These are phyloP conservation scores for Cadophora sp. DNA, from an alignment of 2,329 filamentous ascomycete species.

Conservation along the genomic window DNA sequence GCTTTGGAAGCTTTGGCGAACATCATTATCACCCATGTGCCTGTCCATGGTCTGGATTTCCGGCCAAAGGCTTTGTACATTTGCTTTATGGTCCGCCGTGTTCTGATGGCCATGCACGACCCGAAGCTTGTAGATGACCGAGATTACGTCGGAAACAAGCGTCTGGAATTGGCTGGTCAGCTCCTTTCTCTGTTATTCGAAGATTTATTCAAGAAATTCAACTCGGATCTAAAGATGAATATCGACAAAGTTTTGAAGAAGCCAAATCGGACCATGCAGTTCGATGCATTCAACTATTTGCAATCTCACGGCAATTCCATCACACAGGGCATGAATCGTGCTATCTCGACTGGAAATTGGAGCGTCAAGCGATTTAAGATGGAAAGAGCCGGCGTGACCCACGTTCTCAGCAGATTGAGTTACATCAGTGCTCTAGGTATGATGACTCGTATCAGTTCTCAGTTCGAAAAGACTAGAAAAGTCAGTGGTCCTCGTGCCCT, in stretches of 20 bases:
- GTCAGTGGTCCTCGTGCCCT: conserved; percentile 94
- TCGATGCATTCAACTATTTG: conserved; percentile 87
- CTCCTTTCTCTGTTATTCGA: conserved; percentile 93
- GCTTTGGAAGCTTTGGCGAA: conserved; percentile 91
- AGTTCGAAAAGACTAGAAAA: conserved; percentile 98
- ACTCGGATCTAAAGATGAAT: conserved; percentile 84
- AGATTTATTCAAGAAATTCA: conserved; percentile 97
- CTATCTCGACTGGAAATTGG: conserved; percentile 98
- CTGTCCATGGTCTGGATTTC: conserved; percentile 90
- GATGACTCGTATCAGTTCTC: conserved; percentile 99
- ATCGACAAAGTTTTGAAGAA: conserved; percentile 97
- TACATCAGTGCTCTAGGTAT: conserved; percentile 97
- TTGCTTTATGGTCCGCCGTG: conserved; percentile 95
- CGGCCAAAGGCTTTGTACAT: conserved; percentile 97
- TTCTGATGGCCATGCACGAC: conserved; percentile 92
- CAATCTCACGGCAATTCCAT: conserved; percentile 86
- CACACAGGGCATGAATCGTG: conserved; percentile 90
- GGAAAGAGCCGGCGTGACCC: conserved; percentile 95
- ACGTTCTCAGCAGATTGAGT: conserved; percentile 92
- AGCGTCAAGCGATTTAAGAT: conserved; percentile 98
- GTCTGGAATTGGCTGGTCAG: conserved; percentile 92
- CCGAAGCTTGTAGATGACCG: conserved; percentile 90
- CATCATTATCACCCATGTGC: conserved; percentile 93
- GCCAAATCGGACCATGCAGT: conserved; percentile 84
- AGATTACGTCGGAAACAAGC: conserved; percentile 98